phyloP scores from a whole-genome alignment of 202 grass and related monocot genomes.

The Musa balbisiana region DNA sequence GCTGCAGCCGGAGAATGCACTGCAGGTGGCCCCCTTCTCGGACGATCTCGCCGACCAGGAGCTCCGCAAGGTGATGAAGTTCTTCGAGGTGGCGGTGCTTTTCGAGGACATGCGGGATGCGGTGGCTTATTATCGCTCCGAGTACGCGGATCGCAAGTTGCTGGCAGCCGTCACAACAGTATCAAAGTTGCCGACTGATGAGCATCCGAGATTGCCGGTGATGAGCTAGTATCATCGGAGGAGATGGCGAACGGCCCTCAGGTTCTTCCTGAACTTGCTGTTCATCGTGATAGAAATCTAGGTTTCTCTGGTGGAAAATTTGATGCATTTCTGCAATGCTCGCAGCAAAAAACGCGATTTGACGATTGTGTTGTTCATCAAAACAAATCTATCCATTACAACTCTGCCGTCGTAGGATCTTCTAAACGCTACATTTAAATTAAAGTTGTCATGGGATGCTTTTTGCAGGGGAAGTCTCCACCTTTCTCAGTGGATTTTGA shows the following conservation, averaged over 20 bases:
- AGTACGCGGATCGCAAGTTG: constrained; percentile 11
- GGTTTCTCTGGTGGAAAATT: background rate
- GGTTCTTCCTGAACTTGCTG: constrained; percentile 36
- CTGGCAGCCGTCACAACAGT: background rate
- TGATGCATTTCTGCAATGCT: background rate
- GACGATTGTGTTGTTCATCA: background rate
- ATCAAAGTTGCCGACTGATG: background rate
- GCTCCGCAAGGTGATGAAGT: constrained; percentile 51
- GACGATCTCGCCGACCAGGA: constrained; percentile 50
- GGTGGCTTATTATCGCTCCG: constrained; percentile 44
- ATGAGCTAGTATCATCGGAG: too few species aligned
- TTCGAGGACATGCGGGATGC: constrained; percentile 71
- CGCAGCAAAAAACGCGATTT: too few species aligned
- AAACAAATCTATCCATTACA: background rate
- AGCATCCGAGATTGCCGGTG: background rate
- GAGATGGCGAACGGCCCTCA: constrained; percentile 21
- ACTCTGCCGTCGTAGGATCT: background rate
- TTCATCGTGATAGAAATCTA: background rate
- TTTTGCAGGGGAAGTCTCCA: too few species aligned
- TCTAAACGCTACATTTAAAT: too few species aligned
- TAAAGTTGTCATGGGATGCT: too few species aligned
- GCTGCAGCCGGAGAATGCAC: constrained; percentile 71
- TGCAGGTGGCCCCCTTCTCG: constrained; percentile 53
- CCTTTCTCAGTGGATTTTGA: too few species aligned
- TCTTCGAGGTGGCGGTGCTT: constrained; percentile 37